phyloP scores from a whole-genome alignment of 768 basidiomycete species.

The Inosperma sp. region DNA sequence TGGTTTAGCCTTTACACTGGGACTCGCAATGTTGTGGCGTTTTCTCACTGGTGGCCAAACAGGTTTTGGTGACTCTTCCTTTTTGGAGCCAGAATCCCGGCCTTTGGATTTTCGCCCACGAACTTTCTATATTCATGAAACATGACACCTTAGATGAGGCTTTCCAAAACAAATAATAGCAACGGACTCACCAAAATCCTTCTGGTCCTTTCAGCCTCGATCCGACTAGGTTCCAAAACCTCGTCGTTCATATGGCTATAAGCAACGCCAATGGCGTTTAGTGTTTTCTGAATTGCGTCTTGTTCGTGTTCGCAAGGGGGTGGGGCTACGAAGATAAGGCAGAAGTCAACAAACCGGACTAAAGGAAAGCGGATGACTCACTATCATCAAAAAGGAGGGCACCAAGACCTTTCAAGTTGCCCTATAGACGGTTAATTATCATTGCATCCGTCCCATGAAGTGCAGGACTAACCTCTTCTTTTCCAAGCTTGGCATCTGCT shows the following conservation, averaged over 20 bases:
- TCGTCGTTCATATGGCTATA: conserved; percentile 77
- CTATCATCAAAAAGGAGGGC: conserved; percentile 71
- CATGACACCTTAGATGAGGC: neutral
- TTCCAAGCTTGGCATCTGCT: conserved; percentile 42
- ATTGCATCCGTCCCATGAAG: neutral
- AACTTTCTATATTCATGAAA: conserved; percentile 25
- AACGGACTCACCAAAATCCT: conserved; percentile 45
- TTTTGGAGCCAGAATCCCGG: conserved; percentile 21
- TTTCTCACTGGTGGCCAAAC: conserved; percentile 64
- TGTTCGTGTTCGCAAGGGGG: conserved; percentile 34
- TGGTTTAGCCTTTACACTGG: neutral
- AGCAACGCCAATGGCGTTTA: conserved; percentile 57
- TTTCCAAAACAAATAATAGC: neutral
- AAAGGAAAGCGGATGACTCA: conserved; percentile 27
- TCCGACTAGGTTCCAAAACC: conserved; percentile 59
- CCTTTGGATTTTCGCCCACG: conserved; percentile 21
- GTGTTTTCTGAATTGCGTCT: conserved; percentile 47
- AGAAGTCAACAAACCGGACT: neutral
- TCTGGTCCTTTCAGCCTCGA: conserved; percentile 61
- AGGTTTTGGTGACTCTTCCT: conserved; percentile 32
- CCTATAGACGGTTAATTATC: conserved; percentile 28
- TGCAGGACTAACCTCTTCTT: conserved; percentile 32
- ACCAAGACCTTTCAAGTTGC: conserved; percentile 55
- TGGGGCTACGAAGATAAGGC: conserved; percentile 28
- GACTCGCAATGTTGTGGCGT: conserved; percentile 45